Evolutionary conservation across 2,329 filamentous ascomycete species (phyloP), one percentile per base, ranked within the genome.

Genomic region (Geosmithia flava): DNA sequence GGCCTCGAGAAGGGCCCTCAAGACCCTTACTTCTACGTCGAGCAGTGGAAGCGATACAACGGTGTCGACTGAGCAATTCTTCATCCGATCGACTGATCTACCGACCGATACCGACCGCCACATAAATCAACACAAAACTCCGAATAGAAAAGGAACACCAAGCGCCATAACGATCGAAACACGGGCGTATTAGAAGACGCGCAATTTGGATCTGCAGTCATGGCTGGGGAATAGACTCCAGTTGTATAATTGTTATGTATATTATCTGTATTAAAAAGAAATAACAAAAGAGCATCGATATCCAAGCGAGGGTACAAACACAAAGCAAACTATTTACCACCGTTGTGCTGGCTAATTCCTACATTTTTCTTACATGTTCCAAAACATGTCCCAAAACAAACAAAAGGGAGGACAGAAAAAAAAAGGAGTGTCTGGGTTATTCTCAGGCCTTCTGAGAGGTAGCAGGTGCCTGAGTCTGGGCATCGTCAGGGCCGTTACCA

Each of bases 31-130:
- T 62, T 74, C 42, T 86, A 84, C 59, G 66, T 86, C 44, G 68
- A 75, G 53, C 71, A 74, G 57, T 86, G 82, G 83, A 86, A 85
- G 70, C 59, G 64, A 10, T 78, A 80, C 65, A 85, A 85, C 58
- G 81, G 80, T 1, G 60, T 77, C 44, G 75, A 80, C 42, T 80
- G 63, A 70, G 50, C 7, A 44, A 1, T 10, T 3, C 44, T 33
- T 17, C 15, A 17, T 27, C 13, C 44, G 10, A 45, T 23, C 20
- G 3, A 20, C 15, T 19, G 17, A 43, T 11, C 42, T 44, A 44
- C 20, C 42, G 20, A 27, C 5, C 42, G 8, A 20, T 8, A 23
- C 33, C 33, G 11, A 6, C 33, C 33, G 33, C 15, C 15, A 3
- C 33, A 37, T 16, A 11, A n/a, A 37, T 37, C 33, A 37, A 3